Conservation (phyloP, 352 stramenopile genomes). For the Blastocystis sp. region DNA sequence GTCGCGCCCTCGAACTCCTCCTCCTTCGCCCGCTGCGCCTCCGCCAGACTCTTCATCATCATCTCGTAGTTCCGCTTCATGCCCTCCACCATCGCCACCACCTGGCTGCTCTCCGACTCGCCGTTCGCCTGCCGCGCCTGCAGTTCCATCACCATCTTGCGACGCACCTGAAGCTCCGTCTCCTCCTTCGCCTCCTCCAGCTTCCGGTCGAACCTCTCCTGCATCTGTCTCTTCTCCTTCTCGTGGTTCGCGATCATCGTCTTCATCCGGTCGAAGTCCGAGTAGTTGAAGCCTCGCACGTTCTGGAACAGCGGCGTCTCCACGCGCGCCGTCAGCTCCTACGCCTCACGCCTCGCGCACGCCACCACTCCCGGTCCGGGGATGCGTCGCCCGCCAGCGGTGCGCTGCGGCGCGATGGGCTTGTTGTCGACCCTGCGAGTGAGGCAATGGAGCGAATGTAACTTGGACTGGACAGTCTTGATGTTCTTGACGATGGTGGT, state of each 20-base stretch:
- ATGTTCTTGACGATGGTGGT: slow-evolving; percentile 45
- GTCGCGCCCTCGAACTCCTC: slow-evolving; percentile 5
- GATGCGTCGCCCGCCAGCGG: slow-evolving; percentile 28
- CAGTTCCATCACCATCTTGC: slow-evolving; percentile 34
- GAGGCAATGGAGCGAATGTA: neutral
- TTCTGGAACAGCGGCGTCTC: neutral
- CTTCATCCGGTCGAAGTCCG: slow-evolving; percentile 24
- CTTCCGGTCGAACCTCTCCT: slow-evolving; percentile 6
- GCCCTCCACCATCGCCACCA: neutral
- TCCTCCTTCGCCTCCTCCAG: slow-evolving; percentile 9
- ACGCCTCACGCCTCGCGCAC: neutral
- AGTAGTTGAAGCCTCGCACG: neutral
- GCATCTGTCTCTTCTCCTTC: slow-evolving; percentile 4
- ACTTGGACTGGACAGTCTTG: slow-evolving; percentile 51
- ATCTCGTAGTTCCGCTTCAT: slow-evolving; percentile 9
- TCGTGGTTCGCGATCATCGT: neutral
- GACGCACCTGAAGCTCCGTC: slow-evolving; percentile 22
- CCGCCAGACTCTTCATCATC: neutral
- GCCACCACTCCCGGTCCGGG: neutral
- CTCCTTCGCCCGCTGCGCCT: neutral
- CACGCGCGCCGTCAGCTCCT: neutral
- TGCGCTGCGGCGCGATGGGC: slow-evolving; percentile 16
- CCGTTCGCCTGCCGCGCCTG: slow-evolving; percentile 16
- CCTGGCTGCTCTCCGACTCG: neutral
- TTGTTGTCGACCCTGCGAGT: slow-evolving; percentile 45